Conservation (phyloP, 148 eudicot species). For the Cornus controversa region DNA sequence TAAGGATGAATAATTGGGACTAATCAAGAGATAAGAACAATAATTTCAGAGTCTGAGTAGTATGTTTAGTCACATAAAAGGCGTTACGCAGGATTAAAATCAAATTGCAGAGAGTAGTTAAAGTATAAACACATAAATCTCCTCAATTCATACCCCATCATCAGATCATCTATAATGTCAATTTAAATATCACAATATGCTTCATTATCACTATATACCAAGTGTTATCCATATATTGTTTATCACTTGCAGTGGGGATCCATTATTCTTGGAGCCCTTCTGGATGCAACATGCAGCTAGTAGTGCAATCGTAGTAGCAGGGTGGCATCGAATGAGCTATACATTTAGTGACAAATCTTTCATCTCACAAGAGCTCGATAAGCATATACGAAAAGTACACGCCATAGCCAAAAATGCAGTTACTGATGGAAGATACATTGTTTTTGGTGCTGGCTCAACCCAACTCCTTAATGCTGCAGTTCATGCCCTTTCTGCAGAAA, state of each 20-base stretch:
- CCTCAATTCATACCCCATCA: too few relatives aligned
- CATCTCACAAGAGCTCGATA: constrained; percentile 46
- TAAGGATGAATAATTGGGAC: too few relatives aligned
- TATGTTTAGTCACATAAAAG: too few relatives aligned
- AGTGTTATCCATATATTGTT: not conserved
- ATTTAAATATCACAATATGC: not conserved
- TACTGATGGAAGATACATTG: constrained; percentile 45
- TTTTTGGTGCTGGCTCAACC: constrained; percentile 66
- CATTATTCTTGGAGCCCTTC: constrained; percentile 67
- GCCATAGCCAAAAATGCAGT: constrained; percentile 49
- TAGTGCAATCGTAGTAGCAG: constrained; percentile 57
- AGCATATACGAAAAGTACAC: constrained; percentile 45
- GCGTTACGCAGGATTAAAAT: too few relatives aligned
- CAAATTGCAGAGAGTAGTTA: too few relatives aligned
- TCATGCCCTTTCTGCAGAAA: constrained; percentile 47
- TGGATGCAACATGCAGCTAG: constrained; percentile 57
- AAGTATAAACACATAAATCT: too few relatives aligned
- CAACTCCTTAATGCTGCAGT: constrained; percentile 73
- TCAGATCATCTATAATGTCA: not conserved
- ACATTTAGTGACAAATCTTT: constrained; percentile 14
- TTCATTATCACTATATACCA: not conserved
- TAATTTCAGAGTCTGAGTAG: too few relatives aligned
- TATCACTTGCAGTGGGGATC: constrained; percentile 49
- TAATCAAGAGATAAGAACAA: too few relatives aligned
- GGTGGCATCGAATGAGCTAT: constrained; percentile 85